Evolutionary conservation across 2,329 filamentous ascomycete species (phyloP), one percentile per base, ranked within the genome.

Genomic region (Botrytis elliptica): DNA sequence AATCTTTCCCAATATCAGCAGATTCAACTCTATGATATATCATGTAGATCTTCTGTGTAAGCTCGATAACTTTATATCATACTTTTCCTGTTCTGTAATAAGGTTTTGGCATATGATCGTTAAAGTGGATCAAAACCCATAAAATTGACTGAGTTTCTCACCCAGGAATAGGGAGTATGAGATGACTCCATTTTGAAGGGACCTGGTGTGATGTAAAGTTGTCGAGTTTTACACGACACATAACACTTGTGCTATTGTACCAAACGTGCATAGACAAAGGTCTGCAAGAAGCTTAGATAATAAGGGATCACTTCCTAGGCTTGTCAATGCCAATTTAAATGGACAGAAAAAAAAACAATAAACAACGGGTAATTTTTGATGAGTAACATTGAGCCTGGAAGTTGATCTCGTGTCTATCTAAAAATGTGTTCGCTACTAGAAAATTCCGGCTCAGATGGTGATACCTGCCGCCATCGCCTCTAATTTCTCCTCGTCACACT

Each of bases 401-500:
- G 18, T 38, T 9, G 9, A 16, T 49, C 10, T 18, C 12, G 25
- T n/a, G 36, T 36, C 12, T 66, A 12, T 57, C 36, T 57, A 33
- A 57, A 4, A 18, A 29, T 7, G 4, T 25, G 14, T 42, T 49
- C 9, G 25, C 36, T 9, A 33, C 29, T 42, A 7, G 16, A 29
- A 14, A 42, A 25, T 22, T 1, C 1, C 5, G 40, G 36, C 49
- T 68, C 66, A 68, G 49, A 68, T 14, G 22, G 49, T 33, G 12
- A 68, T 25, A 33, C 18, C 66, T 68, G 66, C 18, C n/a, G 38
- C 38, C 38, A 57, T 42, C 8, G 38, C 49, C 22, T 55, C 66
- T 68, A 68, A 33, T 42, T 68, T 57, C n/a, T 57, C 65, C 57
- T 70, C 65, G 1, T 62, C 44, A 36, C 71, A 73, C 36, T 63